Conservation (phyloP, 306 rosid species). For the Cucurbita moschata region DNA sequence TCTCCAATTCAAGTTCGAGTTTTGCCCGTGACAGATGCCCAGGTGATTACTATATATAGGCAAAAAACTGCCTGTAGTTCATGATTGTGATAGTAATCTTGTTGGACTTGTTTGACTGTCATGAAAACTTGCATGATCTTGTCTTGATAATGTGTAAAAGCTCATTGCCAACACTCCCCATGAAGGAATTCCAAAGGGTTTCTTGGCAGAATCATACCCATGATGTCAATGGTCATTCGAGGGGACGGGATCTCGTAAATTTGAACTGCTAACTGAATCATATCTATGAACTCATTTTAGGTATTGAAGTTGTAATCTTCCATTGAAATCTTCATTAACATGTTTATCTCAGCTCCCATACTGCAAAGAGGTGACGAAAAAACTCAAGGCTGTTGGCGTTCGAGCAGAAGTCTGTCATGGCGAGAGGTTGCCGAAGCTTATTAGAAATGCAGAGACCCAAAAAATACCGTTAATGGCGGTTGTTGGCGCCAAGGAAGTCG, state of each 20-base stretch:
- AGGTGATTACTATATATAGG: too few relatives aligned
- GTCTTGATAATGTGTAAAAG: too few relatives aligned
- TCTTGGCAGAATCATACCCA: background rate
- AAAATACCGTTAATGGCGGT: conserved; percentile 91
- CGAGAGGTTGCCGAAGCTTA: conserved; percentile 82
- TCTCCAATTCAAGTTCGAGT: conserved; percentile 78
- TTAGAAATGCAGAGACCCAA: conserved; percentile 90
- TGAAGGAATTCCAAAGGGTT: background rate
- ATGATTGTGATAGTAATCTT: background rate
- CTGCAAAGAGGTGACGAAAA: conserved; percentile 53
- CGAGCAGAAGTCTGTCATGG: conserved; percentile 77
- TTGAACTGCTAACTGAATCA: background rate
- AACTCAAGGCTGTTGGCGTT: conserved; percentile 50
- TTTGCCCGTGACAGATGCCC: too few relatives aligned
- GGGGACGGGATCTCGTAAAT: background rate
- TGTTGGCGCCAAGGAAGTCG: conserved; percentile 82
- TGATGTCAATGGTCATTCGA: background rate
- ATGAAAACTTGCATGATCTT: background rate
- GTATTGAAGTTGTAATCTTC: background rate
- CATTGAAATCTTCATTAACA: background rate
- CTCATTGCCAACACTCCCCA: background rate
- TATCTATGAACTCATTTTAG: background rate
- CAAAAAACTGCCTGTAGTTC: background rate
- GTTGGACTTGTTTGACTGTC: background rate
- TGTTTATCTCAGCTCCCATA: conserved; percentile 44